Conservation (phyloP, 768 basidiomycete genomes). For the Daedaleopsis nitida region DNA sequence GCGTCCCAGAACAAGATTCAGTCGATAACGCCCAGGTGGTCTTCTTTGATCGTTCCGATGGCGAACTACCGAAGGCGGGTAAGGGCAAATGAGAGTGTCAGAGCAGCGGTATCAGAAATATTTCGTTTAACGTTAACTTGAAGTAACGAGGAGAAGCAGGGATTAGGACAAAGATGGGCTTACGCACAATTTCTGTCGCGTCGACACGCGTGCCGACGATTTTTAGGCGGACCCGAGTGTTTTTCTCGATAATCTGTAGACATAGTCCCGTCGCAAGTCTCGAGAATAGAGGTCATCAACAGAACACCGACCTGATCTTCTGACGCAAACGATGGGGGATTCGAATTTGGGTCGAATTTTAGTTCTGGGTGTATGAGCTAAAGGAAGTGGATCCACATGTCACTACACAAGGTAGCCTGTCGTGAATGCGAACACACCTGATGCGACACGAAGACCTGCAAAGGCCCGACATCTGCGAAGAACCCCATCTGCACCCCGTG, state of each 20-base stretch:
- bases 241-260: constrained; percentile 86
- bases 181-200: constrained; percentile 92
- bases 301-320: constrained; percentile 71
- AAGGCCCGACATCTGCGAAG: constrained; percentile 94
- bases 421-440: constrained; percentile 58
- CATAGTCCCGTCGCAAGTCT: neutral
- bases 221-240: constrained; percentile 89
- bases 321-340: constrained; percentile 94
- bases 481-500: constrained; percentile 83
- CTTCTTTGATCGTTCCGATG: constrained; percentile 97
- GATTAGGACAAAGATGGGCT: neutral
- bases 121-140: neutral
- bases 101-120: neutral
- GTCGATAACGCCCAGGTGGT: constrained; percentile 93
- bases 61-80: constrained; percentile 65
- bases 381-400: neutral
- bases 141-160: neutral
- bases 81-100: neutral
- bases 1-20: constrained; percentile 28
- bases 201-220: constrained; percentile 99
- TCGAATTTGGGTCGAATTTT: constrained; percentile 93
- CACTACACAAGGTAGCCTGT: neutral
- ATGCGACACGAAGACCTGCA: constrained; percentile 93
- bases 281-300: neutral
- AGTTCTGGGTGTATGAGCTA: constrained; percentile 94